Evolutionary conservation across 257 asterid species (phyloP).

Genomic region (Penstemon eatonii): DNA sequence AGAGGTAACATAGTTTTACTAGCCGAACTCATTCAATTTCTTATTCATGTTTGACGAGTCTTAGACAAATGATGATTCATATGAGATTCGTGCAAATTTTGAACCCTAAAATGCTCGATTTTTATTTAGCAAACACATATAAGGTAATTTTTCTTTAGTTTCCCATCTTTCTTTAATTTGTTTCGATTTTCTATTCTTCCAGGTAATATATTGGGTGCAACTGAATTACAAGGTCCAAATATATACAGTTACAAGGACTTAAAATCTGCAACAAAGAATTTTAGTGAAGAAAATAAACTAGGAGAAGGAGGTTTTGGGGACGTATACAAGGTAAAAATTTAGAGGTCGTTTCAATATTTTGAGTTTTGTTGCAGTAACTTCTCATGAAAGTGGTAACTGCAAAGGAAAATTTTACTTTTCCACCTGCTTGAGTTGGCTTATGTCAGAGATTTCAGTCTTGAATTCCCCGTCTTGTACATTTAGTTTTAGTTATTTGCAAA

Average conservation of each 20-base stretch:
- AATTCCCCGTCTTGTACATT: not conserved
- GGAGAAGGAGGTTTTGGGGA: conserved; percentile 91
- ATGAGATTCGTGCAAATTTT: no score
- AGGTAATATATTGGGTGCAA: conserved; percentile 70
- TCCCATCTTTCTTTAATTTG: not conserved
- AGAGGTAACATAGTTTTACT: conserved; percentile 40
- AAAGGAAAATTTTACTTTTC: not conserved
- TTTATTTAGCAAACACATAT: no score
- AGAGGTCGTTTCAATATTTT: not conserved
- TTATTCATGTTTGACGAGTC: not conserved
- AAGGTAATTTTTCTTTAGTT: no score
- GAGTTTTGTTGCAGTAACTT: not conserved
- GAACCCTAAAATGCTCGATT: no score
- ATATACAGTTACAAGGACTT: conserved; percentile 58
- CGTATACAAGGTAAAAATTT: conserved; percentile 61
- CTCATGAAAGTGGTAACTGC: not conserved
- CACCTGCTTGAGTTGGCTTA: not conserved
- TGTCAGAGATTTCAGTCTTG: not conserved
- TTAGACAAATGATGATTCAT: no score
- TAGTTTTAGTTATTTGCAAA: no score
- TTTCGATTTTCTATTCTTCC: not conserved
- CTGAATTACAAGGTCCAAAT: conserved; percentile 78
- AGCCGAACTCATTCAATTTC: not conserved
- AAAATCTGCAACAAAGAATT: conserved; percentile 61
- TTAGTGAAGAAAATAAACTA: conserved; percentile 64